A percentile compares a stretch with the other conserved stretches of the same genome.
Evolutionary conservation across 805 yeast genomes (phyloP).

Genomic region (Alloascoidea hylecoeti): DNA sequence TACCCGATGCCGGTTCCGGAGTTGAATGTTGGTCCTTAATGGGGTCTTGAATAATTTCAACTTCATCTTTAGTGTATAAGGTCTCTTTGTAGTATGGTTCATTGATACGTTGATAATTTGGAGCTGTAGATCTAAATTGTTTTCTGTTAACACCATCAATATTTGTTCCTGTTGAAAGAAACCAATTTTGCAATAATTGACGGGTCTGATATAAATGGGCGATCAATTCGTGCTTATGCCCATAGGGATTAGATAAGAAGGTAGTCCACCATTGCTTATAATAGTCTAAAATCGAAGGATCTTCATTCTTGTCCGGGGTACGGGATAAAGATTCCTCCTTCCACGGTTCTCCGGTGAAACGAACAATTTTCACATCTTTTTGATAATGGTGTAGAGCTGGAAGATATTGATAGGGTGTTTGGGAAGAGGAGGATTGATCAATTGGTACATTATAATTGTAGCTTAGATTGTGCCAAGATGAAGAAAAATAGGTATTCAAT

Average conservation of each 20-base stretch:
- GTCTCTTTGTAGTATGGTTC: not conserved
- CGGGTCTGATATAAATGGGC: too few relatives aligned
- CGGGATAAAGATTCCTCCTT: too few relatives aligned
- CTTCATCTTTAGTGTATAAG: not conserved
- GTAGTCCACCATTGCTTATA: too few relatives aligned
- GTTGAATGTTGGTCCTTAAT: not conserved
- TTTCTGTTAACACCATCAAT: too few relatives aligned
- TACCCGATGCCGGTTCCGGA: too few relatives aligned
- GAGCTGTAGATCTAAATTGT: too few relatives aligned
- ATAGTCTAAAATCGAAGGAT: too few relatives aligned
- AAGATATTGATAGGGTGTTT: slow-evolving; percentile 36
- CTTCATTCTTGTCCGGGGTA: too few relatives aligned
- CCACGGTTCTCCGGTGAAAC: slow-evolving; percentile 2
- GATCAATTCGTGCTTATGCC: too few relatives aligned
- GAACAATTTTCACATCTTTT: slow-evolving; percentile 14
- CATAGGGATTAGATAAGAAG: too few relatives aligned
- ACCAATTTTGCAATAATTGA: too few relatives aligned
- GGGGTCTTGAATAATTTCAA: not conserved
- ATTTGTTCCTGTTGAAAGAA: too few relatives aligned
- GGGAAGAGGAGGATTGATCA: slow-evolving; percentile 23
- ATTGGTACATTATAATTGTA: slow-evolving; percentile 47
- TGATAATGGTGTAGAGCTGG: slow-evolving; percentile 39
- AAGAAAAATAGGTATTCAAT: slow-evolving; percentile 48
- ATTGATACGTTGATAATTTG: not conserved
- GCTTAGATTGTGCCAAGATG: slow-evolving; percentile 46